Evolutionary conservation across 2,329 filamentous ascomycete species (phyloP), one percentile per base, ranked within the genome.

Genomic region (Colletotrichum euphorbiae): DNA sequence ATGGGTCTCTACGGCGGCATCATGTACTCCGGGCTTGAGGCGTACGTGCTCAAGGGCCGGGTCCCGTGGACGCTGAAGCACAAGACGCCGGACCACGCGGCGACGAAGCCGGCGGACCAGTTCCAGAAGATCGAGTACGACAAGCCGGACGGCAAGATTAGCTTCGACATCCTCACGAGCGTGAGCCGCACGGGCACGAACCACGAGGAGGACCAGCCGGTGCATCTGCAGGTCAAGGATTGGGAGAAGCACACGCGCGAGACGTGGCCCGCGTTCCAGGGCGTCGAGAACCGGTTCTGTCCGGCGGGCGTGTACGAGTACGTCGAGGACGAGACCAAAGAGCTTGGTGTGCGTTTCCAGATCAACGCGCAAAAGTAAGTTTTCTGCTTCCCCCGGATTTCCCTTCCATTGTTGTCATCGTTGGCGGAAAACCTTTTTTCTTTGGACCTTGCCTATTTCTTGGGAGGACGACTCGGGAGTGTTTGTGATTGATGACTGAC

Each of bases 281-380:
- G 96, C 9, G 78, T 99, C 4, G 96, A 99, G 85, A 98, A 97
- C 79, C 87, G 96, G 19, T 99, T 99, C 84, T 99, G 96, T 77
- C 96, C 96, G 17, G 96, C 96, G 0, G 96, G 94, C 13, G 96
- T 99, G 72, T 99, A 99, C 76, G 96, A 99, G 80, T 99, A 99
- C 79, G 89, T 98, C 8, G 96, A 99, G 82, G 96, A 99, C 77
- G 87, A 91, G 61, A 90, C 86, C 62, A 98, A 97, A 82, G 88
- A 93, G 51, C 84, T 93, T 67, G 96, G 96, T 8, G 94, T 99
- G 73, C 86, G 94, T 66, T 99, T 99, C 83, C 95, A 98, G 82
- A 99, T 99, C 78, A 98, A 98, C 76, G 84, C 94, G 55, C 95
- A 98, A 80, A 98, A 98, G 93, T 97, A 85, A 89, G 93, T 89